phyloP scores from a whole-genome alignment of 2,329 filamentous ascomycete genomes.

The Ceratocystis papillata region DNA sequence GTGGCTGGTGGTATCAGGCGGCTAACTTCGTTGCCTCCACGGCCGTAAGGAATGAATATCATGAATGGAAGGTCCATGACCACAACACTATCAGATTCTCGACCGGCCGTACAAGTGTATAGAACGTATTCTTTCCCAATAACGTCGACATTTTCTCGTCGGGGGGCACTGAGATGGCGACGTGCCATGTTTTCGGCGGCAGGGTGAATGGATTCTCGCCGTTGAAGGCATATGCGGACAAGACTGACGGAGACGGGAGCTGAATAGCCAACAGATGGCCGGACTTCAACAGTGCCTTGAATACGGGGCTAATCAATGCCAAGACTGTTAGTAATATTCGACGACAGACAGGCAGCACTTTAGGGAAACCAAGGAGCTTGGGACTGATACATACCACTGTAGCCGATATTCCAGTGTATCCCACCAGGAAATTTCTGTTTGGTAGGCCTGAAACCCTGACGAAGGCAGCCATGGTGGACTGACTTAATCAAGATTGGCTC shows the following conservation, averaged over 20 bases:
- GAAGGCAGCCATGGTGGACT: constrained; percentile 53
- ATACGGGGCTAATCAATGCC: constrained; percentile 62
- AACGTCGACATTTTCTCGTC: constrained; percentile 82
- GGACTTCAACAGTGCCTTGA: constrained; percentile 94
- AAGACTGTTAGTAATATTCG: constrained; percentile 1
- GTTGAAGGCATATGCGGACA: constrained; percentile 86
- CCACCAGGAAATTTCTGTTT: constrained; percentile 92
- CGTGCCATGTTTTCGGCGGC: constrained; percentile 89
- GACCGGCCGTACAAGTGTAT: constrained; percentile 73
- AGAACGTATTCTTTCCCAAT: constrained; percentile 93
- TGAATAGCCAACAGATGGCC: constrained; percentile 72
- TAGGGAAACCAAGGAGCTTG: constrained; percentile 16
- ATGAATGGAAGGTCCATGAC: constrained; percentile 97
- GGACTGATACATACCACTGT: constrained; percentile 60
- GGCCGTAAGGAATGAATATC: constrained; percentile 90
- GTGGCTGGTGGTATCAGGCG: constrained; percentile 85
- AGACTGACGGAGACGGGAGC: constrained; percentile 84
- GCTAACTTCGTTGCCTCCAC: constrained; percentile 76
- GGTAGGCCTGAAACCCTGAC: constrained; percentile 95
- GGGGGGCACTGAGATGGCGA: constrained; percentile 77
- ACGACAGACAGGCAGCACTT: constrained; percentile 10
- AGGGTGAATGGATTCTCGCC: constrained; percentile 91
- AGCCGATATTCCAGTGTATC: constrained; percentile 94
- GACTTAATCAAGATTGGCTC: constrained; percentile 5
- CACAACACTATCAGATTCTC: constrained; percentile 77